Conservation (phyloP, 2,329 filamentous ascomycete species). For the Phaeosphaeriaceae sp. region DNA sequence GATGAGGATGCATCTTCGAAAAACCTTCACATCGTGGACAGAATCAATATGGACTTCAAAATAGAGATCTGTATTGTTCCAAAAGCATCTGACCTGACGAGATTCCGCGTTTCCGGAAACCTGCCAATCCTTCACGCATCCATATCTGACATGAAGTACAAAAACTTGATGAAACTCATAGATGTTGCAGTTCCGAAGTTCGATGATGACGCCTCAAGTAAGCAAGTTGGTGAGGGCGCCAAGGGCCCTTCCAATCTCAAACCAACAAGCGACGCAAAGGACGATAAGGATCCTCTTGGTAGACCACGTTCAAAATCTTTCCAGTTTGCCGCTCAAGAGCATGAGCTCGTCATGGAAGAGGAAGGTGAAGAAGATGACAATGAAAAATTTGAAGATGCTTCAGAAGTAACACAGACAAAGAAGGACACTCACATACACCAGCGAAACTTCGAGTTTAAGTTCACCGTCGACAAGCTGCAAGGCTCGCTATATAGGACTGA, state of each 20-base stretch:
- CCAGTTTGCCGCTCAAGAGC: constrained; percentile 72
- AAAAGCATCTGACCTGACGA: constrained; percentile 90
- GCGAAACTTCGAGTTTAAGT: constrained; percentile 93
- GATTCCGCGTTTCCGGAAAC: constrained; percentile 88
- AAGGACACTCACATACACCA: constrained; percentile 72
- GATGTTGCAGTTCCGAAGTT: constrained; percentile 94
- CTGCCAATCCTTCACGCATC: constrained; percentile 90
- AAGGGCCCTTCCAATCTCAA: constrained; percentile 48
- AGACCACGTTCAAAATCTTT: constrained; percentile 73
- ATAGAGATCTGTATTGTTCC: constrained; percentile 98
- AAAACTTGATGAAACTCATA: constrained; percentile 93
- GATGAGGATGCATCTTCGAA: constrained; percentile 69
- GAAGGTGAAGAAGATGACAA: constrained; percentile 68
- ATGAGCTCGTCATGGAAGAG: constrained; percentile 80
- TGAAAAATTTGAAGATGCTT: constrained; percentile 71
- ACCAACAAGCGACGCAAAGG: constrained; percentile 36
- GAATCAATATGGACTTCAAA: constrained; percentile 96
- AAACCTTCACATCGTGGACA: constrained; percentile 88
- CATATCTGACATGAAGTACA: constrained; percentile 95
- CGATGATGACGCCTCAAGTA: constrained; percentile 55
- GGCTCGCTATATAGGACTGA: constrained; percentile 91
- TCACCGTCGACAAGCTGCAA: constrained; percentile 91
- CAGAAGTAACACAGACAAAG: constrained; percentile 60
- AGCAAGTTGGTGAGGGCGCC: constrained; percentile 44
- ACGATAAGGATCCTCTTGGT: constrained; percentile 47